Evolutionary conservation across 2,329 filamentous ascomycete genomes (phyloP).

Genomic region (Neofusicoccum parvum): DNA sequence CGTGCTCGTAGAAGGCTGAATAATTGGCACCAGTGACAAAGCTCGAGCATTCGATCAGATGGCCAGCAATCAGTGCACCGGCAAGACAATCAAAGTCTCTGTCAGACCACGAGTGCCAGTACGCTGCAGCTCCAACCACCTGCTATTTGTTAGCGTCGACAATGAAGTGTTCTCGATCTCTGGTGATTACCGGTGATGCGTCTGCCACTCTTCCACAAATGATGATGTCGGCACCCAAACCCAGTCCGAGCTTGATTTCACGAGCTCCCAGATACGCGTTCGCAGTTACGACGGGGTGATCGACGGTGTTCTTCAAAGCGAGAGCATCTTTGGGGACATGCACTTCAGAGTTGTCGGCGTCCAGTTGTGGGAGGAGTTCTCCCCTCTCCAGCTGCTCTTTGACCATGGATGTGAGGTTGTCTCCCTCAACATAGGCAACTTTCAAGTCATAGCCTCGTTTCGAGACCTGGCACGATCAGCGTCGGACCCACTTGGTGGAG

Average conservation of each 20-base stretch:
- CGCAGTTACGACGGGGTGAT: slow-evolving; percentile 26
- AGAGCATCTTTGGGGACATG: slow-evolving; percentile 39
- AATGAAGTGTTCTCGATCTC: no score
- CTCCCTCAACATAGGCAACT: slow-evolving; percentile 50
- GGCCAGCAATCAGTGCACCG: slow-evolving; percentile 53
- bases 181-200: slow-evolving; percentile 39
- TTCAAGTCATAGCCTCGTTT: slow-evolving; percentile 35
- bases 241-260: slow-evolving; percentile 35
- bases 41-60: slow-evolving; percentile 57
- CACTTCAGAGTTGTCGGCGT: slow-evolving; percentile 43
- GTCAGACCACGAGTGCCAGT: slow-evolving; percentile 57
- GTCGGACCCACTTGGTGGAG: neutral
- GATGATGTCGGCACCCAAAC: slow-evolving; percentile 38
- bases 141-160: neutral
- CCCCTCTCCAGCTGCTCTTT: slow-evolving; percentile 34
- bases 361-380: slow-evolving; percentile 45
- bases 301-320: slow-evolving; percentile 39
- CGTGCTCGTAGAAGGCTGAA: slow-evolving; percentile 52
- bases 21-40: slow-evolving; percentile 61
- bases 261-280: slow-evolving; percentile 57
- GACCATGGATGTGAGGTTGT: slow-evolving; percentile 45
- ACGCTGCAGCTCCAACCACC: slow-evolving; percentile 56
- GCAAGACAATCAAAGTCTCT: slow-evolving; percentile 55
- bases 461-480: neutral
- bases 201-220: slow-evolving; percentile 38